Evolutionary conservation across 257 asterid species (phyloP).

Genomic region (Linderniella brevidens): DNA sequence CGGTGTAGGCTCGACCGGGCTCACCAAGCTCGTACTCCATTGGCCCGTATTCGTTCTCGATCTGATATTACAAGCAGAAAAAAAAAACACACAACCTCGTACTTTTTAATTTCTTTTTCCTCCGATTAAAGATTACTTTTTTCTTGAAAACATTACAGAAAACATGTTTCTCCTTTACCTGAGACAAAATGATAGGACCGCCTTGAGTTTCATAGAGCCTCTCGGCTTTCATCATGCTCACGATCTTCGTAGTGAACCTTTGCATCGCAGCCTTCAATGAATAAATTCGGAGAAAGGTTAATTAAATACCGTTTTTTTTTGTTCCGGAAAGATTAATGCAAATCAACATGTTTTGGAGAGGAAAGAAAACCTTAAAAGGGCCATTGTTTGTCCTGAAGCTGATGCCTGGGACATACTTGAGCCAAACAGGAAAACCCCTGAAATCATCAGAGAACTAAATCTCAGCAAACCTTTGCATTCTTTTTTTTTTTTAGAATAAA

Average conservation of each 20-base stretch:
- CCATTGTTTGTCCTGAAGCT: slow-evolving; percentile 39
- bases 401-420: slow-evolving; percentile 38
- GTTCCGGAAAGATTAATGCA: not conserved
- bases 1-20: slow-evolving; percentile 57
- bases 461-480: no score
- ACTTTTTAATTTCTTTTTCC: not conserved
- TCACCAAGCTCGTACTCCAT: slow-evolving; percentile 84
- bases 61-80: slow-evolving; percentile 15
- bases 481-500: no score
- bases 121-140: no score
- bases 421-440: slow-evolving; percentile 39
- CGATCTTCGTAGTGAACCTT: slow-evolving; percentile 61
- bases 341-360: not conserved
- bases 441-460: not conserved
- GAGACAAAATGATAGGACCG: slow-evolving; percentile 64
- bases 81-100: no score
- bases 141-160: not conserved
- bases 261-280: slow-evolving; percentile 44
- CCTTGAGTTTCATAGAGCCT: slow-evolving; percentile 47
- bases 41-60: slow-evolving; percentile 97
- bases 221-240: slow-evolving; percentile 61
- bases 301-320: no score
- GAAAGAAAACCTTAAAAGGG: slow-evolving; percentile 26
- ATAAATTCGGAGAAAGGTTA: slow-evolving; percentile 4
- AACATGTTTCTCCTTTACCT: slow-evolving; percentile 17